Evolutionary conservation across 768 basidiomycete species (phyloP).

Genomic region (Podaxis sp.): DNA sequence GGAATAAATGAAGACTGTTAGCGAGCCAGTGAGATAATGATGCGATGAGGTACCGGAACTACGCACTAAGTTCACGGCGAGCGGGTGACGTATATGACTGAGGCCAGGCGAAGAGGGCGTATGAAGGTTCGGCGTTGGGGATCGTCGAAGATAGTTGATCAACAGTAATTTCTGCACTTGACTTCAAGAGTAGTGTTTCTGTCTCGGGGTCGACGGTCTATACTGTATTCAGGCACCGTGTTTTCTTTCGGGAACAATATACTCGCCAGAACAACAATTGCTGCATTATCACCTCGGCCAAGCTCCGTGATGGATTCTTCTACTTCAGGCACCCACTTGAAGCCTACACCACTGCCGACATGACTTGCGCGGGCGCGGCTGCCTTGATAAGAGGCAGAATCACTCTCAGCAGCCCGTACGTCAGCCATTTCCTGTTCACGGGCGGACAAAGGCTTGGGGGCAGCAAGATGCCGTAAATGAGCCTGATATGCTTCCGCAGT

Average conservation of each 20-base stretch:
- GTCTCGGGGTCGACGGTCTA: conserved; percentile 68
- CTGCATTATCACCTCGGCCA: conserved; percentile 43
- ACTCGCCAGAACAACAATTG: conserved; percentile 68
- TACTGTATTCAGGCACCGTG: not conserved
- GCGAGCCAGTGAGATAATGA: not conserved
- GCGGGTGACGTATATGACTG: conserved; percentile 38
- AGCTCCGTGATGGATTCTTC: conserved; percentile 65
- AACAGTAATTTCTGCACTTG: conserved; percentile 37
- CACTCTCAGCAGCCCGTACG: conserved; percentile 71
- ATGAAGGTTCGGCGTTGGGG: conserved; percentile 62
- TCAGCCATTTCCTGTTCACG: conserved; percentile 82
- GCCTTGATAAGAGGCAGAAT: conserved; percentile 51
- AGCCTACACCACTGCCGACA: conserved; percentile 58
- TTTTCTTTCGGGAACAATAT: not conserved
- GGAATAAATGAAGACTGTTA: conserved; percentile 84
- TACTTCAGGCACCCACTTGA: conserved; percentile 68
- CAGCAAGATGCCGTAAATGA: conserved; percentile 68
- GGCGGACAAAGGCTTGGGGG: conserved; percentile 80
- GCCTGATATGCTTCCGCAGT: conserved; percentile 69
- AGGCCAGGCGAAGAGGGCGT: conserved; percentile 69
- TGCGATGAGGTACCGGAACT: not conserved
- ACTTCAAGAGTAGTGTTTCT: conserved; percentile 56
- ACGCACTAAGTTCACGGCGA: conserved; percentile 62
- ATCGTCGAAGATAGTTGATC: conserved; percentile 48
- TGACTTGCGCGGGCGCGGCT: conserved; percentile 56